Evolutionary conservation across 208 protist genomes (phyloP).

Genomic region (Trypanosoma theileri): DNA sequence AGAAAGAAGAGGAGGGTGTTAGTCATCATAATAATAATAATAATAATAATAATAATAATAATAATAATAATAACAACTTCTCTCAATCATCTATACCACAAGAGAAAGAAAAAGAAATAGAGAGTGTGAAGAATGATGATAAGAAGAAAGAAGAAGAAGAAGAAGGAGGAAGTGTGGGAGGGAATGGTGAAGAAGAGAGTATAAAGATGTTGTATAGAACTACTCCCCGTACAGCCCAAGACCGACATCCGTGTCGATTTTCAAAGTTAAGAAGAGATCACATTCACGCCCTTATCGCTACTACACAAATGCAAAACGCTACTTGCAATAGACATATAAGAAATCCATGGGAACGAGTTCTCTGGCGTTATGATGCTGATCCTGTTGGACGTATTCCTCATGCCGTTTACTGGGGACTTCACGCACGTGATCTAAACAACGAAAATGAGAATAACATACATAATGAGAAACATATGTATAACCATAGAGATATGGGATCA

Average conservation of each 20-base stretch:
- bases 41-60: slow-evolving; percentile 1
- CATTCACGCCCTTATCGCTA: slow-evolving; percentile 35
- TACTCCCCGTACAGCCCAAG: slow-evolving; percentile 21
- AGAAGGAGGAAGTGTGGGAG: neutral
- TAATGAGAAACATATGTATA: neutral
- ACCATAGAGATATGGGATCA: neutral
- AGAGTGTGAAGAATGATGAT: neutral
- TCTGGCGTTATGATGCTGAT: slow-evolving; percentile 61
- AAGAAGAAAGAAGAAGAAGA: slow-evolving; percentile 1
- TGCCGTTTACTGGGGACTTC: slow-evolving; percentile 69
- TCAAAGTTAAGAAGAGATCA: slow-evolving; percentile 38
- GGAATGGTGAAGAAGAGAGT: neutral
- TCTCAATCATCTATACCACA: no score
- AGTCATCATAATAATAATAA: neutral
- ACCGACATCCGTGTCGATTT: slow-evolving; percentile 33
- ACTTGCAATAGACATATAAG: slow-evolving; percentile 35
- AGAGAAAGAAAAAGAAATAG: neutral
- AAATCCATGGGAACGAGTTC: slow-evolving; percentile 28
- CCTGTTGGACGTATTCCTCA: slow-evolving; percentile 40
- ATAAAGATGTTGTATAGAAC: slow-evolving; percentile 24
- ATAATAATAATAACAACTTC: neutral
- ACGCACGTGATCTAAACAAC: neutral
- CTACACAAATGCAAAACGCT: slow-evolving; percentile 35
- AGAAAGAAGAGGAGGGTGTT: neutral
- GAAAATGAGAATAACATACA: neutral